These are phyloP conservation scores for Galerina sulciceps DNA, from an alignment of 768 basidiomycete species.

Conservation along the genomic window DNA sequence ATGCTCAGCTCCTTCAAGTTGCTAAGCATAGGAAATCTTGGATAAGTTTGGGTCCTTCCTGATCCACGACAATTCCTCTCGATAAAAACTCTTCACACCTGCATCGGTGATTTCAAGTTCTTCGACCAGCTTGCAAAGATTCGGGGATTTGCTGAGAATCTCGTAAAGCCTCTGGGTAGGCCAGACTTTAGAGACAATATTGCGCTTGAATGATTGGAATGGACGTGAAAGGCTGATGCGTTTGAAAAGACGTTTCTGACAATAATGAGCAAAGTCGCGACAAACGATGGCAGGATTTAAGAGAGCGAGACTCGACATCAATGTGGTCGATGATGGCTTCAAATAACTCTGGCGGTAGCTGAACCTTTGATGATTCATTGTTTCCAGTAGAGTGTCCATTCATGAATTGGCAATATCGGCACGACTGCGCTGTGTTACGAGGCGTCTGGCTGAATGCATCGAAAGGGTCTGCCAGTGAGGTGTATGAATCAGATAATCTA, in stretches of 20 bases:
- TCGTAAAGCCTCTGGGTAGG: constrained; percentile 5
- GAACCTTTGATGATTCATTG: too few species aligned
- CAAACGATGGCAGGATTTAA: constrained; percentile 11
- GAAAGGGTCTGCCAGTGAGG: too few species aligned
- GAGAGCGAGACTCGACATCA: background rate
- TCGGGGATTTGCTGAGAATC: constrained; percentile 6
- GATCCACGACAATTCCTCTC: constrained; percentile 18
- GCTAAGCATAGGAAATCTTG: constrained; percentile 2
- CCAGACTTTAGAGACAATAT: background rate
- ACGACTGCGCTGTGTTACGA: too few species aligned
- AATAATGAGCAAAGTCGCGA: constrained; percentile 2
- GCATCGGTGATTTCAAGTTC: constrained; percentile 14
- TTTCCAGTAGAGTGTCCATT: too few species aligned
- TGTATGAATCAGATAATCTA: too few species aligned
- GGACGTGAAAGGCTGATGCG: constrained; percentile 10
- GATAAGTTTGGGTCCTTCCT: constrained; percentile 1
- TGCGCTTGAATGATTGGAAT: background rate
- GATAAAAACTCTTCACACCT: constrained; percentile 4
- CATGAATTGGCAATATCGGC: too few species aligned
- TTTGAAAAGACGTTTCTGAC: constrained; percentile 13
- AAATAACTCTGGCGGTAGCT: constrained; percentile 15
- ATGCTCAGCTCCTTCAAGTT: constrained; percentile 4
- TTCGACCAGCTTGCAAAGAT: constrained; percentile 9
- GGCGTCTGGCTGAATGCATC: too few species aligned
- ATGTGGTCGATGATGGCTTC: constrained; percentile 13